Evolutionary conservation across 2,329 filamentous ascomycete genomes (phyloP), one percentile per base, ranked within the genome.

Genomic region (Monilinia fructicola): DNA sequence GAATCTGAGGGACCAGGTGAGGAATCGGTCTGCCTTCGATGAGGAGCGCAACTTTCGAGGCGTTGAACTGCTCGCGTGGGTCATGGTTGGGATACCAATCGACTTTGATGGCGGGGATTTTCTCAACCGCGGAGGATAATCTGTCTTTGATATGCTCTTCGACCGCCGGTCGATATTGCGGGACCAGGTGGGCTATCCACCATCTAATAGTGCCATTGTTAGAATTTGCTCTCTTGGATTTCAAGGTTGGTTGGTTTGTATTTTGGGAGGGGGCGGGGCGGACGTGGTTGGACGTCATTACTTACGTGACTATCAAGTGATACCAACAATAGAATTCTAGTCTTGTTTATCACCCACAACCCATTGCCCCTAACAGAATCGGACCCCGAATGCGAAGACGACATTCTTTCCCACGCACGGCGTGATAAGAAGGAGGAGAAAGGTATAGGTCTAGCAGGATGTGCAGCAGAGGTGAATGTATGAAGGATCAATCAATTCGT

Each of bases 1-100:
- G 78, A 74, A 85, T 77, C 52, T 85, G 77, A 1, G 84, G 84
- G 4, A 83, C 83, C 48, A 86, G 79, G 67, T 81, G 76, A 7
- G 82, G 79, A 52, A 79, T 78, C 0, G 81, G 73, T 1, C 84
- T 81, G 75, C 82, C 81, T 74, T 86, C 84, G 69, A 87, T 81
- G 21, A 87, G 78, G 11, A 87, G 79, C 28, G 83, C 84, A 52
- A 86, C 79, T 74, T 75, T 75, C 48, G 44, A 81, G 23, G 77
- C 72, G 71, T 85, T 84, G 69, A 73, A 76, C 71, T 73, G 56
- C 71, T 71, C 26, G 72, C 70, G 64, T 70, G 68, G 61, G 66
- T 69, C 64, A 72, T 56, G 63, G 61, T 67, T 16, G 69, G 74
- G 44, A 73, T 74, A 71, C 73, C 73, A 76, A 60, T 75, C 71